phyloP scores from a whole-genome alignment of 2,329 filamentous ascomycete species.

The Xylariales sp. region DNA sequence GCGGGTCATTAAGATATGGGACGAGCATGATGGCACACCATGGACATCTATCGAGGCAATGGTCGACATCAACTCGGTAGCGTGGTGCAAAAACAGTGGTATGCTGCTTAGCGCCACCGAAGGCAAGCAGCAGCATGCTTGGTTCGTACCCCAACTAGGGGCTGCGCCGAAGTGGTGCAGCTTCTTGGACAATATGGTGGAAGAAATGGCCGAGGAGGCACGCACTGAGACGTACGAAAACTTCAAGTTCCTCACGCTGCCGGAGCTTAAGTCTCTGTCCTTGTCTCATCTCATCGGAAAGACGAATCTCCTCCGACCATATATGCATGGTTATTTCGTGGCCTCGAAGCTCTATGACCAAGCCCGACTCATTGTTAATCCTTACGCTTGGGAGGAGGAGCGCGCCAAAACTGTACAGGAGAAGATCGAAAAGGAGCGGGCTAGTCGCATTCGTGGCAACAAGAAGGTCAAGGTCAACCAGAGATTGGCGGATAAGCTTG shows the following conservation, averaged over 20 bases:
- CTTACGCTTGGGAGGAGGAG: constrained; percentile 90
- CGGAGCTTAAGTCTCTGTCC: constrained; percentile 81
- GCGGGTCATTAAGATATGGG: constrained; percentile 96
- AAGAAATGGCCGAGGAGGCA: constrained; percentile 91
- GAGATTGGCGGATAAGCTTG: constrained; percentile 69
- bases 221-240: constrained; percentile 90
- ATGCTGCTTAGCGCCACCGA: constrained; percentile 98
- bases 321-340: constrained; percentile 99
- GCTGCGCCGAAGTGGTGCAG: constrained; percentile 93
- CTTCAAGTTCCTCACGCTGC: constrained; percentile 93
- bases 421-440: constrained; percentile 95
- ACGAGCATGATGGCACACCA: constrained; percentile 72
- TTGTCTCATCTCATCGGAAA: constrained; percentile 86
- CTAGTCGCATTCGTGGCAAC: constrained; percentile 85
- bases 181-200: constrained; percentile 95
- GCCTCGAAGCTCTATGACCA: constrained; percentile 94
- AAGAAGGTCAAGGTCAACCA: constrained; percentile 99
- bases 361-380: constrained; percentile 86
- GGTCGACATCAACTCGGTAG: constrained; percentile 91
- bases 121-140: constrained; percentile 85
- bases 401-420: constrained; percentile 86
- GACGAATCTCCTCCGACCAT: constrained; percentile 83
- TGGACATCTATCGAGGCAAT: constrained; percentile 96
- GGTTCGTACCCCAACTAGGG: constrained; percentile 90
- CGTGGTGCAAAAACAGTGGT: constrained; percentile 85